These are phyloP conservation scores for Chenopodium quinoa DNA, from an alignment of 148 eudicot genomes.

Conservation along the genomic window DNA sequence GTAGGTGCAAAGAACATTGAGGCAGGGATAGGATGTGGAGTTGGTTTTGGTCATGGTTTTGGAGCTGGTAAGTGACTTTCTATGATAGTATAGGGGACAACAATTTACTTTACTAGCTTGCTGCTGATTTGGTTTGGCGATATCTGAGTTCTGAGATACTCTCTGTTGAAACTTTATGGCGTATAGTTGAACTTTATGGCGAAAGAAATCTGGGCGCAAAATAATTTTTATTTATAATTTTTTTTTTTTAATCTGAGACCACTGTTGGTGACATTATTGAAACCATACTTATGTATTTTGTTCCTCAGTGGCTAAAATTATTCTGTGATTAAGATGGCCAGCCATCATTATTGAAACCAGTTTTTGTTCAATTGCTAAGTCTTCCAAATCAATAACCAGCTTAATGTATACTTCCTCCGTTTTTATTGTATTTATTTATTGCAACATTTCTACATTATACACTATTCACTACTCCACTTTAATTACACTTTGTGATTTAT, in stretches of 20 bases:
- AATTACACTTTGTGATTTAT: too few species aligned
- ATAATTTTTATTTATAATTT: not conserved
- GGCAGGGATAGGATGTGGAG: constrained; percentile 94
- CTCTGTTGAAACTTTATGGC: not conserved
- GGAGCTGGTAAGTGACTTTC: constrained; percentile 71
- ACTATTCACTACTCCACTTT: too few species aligned
- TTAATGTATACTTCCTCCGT: too few species aligned
- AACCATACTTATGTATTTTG: not conserved
- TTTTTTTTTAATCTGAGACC: not conserved
- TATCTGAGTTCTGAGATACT: not conserved
- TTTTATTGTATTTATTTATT: too few species aligned
- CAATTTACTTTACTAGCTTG: not conserved
- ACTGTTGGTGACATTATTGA: too few species aligned
- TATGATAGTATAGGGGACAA: not conserved
- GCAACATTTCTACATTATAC: too few species aligned
- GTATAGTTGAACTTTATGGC: not conserved
- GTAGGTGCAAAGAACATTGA: constrained; percentile 79
- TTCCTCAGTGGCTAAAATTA: not conserved
- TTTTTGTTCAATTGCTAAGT: not conserved
- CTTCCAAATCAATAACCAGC: not conserved
- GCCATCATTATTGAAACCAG: not conserved
- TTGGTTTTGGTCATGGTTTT: constrained; percentile 97
- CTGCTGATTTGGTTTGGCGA: constrained; percentile 6
- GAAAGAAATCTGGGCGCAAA: not conserved
- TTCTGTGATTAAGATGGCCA: not conserved